Evolutionary conservation across 352 stramenopile genomes (phyloP), one percentile per base, ranked within the genome.

Genomic region (Phytophthora multivora): DNA sequence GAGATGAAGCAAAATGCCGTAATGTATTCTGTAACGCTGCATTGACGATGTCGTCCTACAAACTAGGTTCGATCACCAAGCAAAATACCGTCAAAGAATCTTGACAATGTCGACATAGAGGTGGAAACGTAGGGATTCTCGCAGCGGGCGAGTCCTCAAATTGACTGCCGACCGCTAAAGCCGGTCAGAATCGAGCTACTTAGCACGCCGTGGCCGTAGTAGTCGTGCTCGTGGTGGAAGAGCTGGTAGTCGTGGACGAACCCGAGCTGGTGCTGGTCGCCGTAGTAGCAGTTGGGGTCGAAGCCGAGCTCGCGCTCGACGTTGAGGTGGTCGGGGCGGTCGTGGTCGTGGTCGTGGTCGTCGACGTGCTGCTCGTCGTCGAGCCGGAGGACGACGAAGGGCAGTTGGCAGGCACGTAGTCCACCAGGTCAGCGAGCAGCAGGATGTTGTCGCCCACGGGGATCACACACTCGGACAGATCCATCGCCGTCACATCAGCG

Each of bases 371-470:
- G 52, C 51, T 64, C 43, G 62, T 63, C 15, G 46, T 63, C 12
- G 62, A 72, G 25, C 47, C 63, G 28, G 47, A 52, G 23, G 41
- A 64, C 13, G 66, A 68, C 15, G 54, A n/a, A 0, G 65, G 49
- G 31, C 67, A 75, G 26, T 62, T 23, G 10, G 25, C 54, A 5
- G 48, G 48, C 26, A 73, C 54, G 43, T 64, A 69, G 42, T 73
- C 57, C 15, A 73, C 41, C 30, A 76, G 52, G 26, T 76, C 63
- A 18, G 63, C 63, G 10, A 61, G 48, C 26, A 73, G 51, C 40
- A 43, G 31, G 49, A 76, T 76, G 18, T 62, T 54, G 47, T 65
- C 46, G 18, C 67, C 67, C 36, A 76, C 53, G 4, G 67, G 66
- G 31, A 73, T 53, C 26, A 69, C 52, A 21, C 67, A 76, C 51